Percentiles rank a stretch among this genome's conserved stretches.
phyloP scores from a whole-genome alignment of 371 early-diverging fungal genomes.

The Syncephalastrum racemosum region DNA sequence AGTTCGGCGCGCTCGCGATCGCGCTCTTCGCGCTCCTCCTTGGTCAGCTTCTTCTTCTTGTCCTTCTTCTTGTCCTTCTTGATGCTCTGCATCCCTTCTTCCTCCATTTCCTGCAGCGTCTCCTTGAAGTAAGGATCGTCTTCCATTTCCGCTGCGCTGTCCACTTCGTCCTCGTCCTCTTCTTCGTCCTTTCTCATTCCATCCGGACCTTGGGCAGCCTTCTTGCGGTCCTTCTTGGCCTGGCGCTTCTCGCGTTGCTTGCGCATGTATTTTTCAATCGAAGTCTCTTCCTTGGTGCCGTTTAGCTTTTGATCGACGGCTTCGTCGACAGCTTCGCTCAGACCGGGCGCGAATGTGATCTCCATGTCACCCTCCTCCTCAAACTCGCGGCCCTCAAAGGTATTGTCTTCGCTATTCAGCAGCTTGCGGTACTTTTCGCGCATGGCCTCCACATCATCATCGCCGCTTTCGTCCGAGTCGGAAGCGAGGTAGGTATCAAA shows the following conservation, averaged over 20 bases:
- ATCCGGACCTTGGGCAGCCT: constrained; percentile 37
- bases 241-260: constrained; percentile 81
- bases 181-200: constrained; percentile 29
- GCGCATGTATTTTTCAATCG: constrained; percentile 80
- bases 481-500: constrained; percentile 90
- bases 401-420: constrained; percentile 35
- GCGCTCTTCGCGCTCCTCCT: constrained; percentile 60
- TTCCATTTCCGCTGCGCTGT: constrained; percentile 14
- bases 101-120: constrained; percentile 51
- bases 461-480: constrained; percentile 62
- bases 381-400: constrained; percentile 47
- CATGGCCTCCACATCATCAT: constrained; percentile 49
- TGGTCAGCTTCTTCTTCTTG: constrained; percentile 55
- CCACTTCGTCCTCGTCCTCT: constrained; percentile 22
- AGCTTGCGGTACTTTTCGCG: constrained; percentile 69
- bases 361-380: constrained; percentile 84
- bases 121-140: constrained; percentile 75
- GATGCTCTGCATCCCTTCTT: constrained; percentile 28
- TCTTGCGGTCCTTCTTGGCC: constrained; percentile 53
- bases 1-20: constrained; percentile 76
- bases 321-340: constrained; percentile 70
- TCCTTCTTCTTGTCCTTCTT: constrained; percentile 46
- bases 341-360: constrained; percentile 93
- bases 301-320: constrained; percentile 53
- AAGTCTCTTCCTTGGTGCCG: constrained; percentile 68